phyloP scores from a whole-genome alignment of 441 rosid species.

The Jatropha multifida region DNA sequence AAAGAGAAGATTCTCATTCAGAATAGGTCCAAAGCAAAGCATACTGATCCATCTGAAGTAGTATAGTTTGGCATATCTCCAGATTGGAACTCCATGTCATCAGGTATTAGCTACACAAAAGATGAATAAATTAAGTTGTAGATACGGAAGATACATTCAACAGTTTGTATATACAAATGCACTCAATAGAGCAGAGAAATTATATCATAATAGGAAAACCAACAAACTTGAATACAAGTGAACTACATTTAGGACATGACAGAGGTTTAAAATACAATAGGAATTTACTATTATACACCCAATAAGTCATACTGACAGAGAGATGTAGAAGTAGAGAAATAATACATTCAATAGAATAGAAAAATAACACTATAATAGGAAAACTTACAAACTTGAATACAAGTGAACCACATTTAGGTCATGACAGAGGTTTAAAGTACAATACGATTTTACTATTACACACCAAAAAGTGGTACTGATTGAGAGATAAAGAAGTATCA shows the following conservation, averaged over 20 bases:
- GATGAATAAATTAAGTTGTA: neutral
- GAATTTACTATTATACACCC: neutral
- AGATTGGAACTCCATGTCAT: slow-evolving; percentile 94
- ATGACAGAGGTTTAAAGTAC: neutral
- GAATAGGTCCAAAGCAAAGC: slow-evolving; percentile 19
- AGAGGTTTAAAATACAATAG: neutral
- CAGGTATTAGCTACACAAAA: slow-evolving; percentile 73
- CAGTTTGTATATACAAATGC: neutral
- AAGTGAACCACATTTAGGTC: too few relatives aligned
- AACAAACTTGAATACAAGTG: neutral
- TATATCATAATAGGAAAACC: neutral
- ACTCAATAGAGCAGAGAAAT: neutral
- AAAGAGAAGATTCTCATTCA: neutral
- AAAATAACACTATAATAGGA: too few relatives aligned
- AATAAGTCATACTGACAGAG: neutral
- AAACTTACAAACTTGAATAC: too few relatives aligned
- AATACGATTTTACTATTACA: too few relatives aligned
- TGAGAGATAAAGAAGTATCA: neutral
- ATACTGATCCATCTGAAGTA: slow-evolving; percentile 86
- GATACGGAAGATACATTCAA: neutral
- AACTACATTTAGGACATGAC: neutral
- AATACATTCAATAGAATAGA: too few relatives aligned
- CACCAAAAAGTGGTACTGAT: too few relatives aligned
- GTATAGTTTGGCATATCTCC: slow-evolving; percentile 94
- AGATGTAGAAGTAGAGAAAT: neutral